phyloP scores from a whole-genome alignment of 2,329 filamentous ascomycete species.

The Periconia sp. region DNA sequence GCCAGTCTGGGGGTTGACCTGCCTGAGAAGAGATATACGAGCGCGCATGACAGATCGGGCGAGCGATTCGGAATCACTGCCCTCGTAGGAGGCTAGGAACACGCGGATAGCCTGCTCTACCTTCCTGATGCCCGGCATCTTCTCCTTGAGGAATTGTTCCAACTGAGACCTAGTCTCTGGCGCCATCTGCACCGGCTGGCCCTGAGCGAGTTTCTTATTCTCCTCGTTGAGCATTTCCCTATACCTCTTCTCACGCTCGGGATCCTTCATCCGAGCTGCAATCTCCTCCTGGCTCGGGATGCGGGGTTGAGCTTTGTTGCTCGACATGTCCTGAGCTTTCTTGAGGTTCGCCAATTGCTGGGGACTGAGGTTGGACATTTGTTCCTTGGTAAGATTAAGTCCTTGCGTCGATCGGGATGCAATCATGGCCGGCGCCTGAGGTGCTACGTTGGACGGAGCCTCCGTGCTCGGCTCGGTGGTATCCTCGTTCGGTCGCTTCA shows the following conservation, averaged over 20 bases:
- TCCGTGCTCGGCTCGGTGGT: conserved; percentile 45
- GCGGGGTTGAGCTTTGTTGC: conserved; percentile 31
- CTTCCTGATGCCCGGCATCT: conserved; percentile 33
- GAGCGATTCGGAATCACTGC: conserved; percentile 28
- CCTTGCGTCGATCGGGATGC: conserved; percentile 39
- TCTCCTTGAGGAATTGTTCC: conserved; percentile 32
- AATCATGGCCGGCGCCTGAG: conserved; percentile 45
- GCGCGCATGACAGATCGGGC: conserved; percentile 33
- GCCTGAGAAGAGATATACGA: conserved; percentile 31
- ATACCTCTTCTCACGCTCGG: conserved; percentile 32
- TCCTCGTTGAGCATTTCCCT: conserved; percentile 35
- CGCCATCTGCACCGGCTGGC: conserved; percentile 27
- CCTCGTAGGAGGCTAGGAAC: conserved; percentile 36
- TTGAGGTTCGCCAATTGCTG: conserved; percentile 41
- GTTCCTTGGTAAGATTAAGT: conserved; percentile 37
- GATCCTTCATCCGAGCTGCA: conserved; percentile 31
- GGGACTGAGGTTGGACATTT: conserved; percentile 41
- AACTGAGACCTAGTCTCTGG: conserved; percentile 30
- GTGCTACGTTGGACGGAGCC: conserved; percentile 24
- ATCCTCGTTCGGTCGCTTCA: conserved; percentile 51
- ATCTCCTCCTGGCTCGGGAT: conserved; percentile 31
- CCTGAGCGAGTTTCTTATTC: conserved; percentile 29
- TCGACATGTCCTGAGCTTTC: conserved; percentile 40
- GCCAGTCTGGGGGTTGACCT: conserved; percentile 35
- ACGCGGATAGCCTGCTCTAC: conserved; percentile 38